Evolutionary conservation across 2,329 filamentous ascomycete genomes (phyloP).

Genomic region (Fusarium ambrosium): DNA sequence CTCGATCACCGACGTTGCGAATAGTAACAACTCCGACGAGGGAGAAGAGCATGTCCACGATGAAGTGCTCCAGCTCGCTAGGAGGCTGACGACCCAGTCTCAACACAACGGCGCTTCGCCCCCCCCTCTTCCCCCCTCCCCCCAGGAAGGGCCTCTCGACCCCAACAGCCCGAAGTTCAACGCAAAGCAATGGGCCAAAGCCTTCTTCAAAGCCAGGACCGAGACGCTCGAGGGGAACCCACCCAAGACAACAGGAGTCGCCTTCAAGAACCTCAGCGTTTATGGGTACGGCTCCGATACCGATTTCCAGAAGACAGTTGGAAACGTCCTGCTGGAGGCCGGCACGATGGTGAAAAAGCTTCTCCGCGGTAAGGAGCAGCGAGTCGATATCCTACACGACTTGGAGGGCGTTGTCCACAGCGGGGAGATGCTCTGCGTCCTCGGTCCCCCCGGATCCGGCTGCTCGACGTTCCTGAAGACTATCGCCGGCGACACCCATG

Average conservation of each 20-base stretch:
- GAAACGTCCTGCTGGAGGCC: slow-evolving; percentile 42
- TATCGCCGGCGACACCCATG: slow-evolving; percentile 82
- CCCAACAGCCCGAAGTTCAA: slow-evolving; percentile 57
- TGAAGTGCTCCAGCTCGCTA: slow-evolving; percentile 48
- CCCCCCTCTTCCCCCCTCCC: slow-evolving; percentile 45
- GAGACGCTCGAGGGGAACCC: slow-evolving; percentile 43
- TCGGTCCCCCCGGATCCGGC: slow-evolving; percentile 76
- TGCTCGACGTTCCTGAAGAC: slow-evolving; percentile 88
- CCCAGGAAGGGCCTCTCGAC: slow-evolving; percentile 50
- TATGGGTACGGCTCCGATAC: slow-evolving; percentile 48
- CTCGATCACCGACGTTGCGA: not conserved
- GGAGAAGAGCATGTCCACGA: slow-evolving; percentile 21
- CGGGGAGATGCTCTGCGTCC: slow-evolving; percentile 80
- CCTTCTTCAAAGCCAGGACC: slow-evolving; percentile 48
- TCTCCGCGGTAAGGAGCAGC: slow-evolving; percentile 60
- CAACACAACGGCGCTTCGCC: slow-evolving; percentile 34
- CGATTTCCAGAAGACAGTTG: slow-evolving; percentile 48
- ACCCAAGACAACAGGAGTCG: slow-evolving; percentile 47
- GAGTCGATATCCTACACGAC: slow-evolving; percentile 74
- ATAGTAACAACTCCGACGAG: not conserved
- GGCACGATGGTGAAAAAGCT: slow-evolving; percentile 30
- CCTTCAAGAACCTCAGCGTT: slow-evolving; percentile 44
- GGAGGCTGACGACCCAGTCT: slow-evolving; percentile 45
- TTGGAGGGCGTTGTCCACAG: slow-evolving; percentile 75
- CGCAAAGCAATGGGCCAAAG: slow-evolving; percentile 59